Conservation (phyloP, 768 basidiomycete species). For the Mycena epipterygia region DNA sequence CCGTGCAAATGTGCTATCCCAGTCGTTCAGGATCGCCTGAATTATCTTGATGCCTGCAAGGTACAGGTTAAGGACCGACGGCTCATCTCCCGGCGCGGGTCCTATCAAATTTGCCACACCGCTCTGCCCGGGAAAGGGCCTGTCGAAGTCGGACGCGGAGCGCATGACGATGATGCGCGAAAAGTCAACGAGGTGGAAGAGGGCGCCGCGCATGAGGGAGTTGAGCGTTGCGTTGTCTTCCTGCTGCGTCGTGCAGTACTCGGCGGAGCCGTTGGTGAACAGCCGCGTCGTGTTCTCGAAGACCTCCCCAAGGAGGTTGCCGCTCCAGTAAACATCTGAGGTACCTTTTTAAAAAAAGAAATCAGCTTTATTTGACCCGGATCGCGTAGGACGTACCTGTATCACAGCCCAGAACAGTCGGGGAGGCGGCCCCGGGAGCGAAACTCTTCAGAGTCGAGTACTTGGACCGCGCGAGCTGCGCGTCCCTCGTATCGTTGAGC, state of each 20-base stretch:
- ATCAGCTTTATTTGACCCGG: too few species aligned
- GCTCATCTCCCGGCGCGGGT: constrained; percentile 45
- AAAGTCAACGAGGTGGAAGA: constrained; percentile 46
- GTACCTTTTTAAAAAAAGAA: too few species aligned
- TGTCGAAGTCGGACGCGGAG: constrained; percentile 52
- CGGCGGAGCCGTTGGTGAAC: constrained; percentile 48
- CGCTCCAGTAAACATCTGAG: constrained; percentile 56
- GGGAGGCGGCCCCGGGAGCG: constrained; percentile 48
- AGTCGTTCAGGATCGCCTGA: constrained; percentile 50
- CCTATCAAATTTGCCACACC: constrained; percentile 47
- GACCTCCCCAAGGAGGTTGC: constrained; percentile 49
- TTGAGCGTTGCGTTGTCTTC: constrained; percentile 58
- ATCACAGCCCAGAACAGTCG: constrained; percentile 51
- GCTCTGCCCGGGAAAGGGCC: constrained; percentile 37
- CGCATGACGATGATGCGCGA: constrained; percentile 53
- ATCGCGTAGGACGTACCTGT: constrained; percentile 52
- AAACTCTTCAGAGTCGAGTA: constrained; percentile 42
- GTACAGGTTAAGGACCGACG: constrained; percentile 52
- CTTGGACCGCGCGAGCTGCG: constrained; percentile 47
- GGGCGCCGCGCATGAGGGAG: constrained; percentile 51
- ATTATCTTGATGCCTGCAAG: constrained; percentile 55
- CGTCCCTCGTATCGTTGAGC: constrained; percentile 49
- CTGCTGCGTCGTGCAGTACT: constrained; percentile 52
- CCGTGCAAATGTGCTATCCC: constrained; percentile 46
- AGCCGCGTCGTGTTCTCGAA: constrained; percentile 54